Evolutionary conservation across 257 asterid species (phyloP), one percentile per base, ranked within the genome.

Genomic region (Knoxia roxburghii): DNA sequence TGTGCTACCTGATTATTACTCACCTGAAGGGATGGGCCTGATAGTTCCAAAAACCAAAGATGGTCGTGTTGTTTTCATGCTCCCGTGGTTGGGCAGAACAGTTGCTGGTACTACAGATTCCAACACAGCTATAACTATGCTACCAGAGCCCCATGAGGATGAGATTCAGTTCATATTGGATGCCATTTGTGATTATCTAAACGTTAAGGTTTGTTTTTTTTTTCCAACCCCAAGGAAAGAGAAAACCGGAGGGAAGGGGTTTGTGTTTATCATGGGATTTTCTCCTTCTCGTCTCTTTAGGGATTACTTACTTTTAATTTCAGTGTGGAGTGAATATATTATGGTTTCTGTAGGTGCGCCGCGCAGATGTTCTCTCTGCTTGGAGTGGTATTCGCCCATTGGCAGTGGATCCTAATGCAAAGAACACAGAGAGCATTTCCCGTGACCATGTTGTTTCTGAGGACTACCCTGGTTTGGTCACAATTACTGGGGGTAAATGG

Each of bases 311-410:
- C 37, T 21, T 2, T 56, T 67, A 30, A 21, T 61, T 75, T 29
- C 46, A 37, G 54, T 68, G 63, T 61, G 52, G 55, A 78, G 68
- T 71, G 64, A 78, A 24, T 61, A 26, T 76, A 65, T 61, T 41
- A 40, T 27, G 48, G 64, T 60, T 72, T 56, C 46, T 67, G 68
- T 81, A 94, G 99, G 99, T 94, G 24, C 84, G 97, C 13, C 95
- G 99, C 32, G 50, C 66, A 26, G 97, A 94, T 73, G 99, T 94
- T 62, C 86, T 90, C 71, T 94, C 99, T 18, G 99, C 99, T 51
- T 94, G 99, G 99, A 90, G 99, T 80, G 99, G 97, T 76, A 94
- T 94, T 67, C 87, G 99, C 52, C 96, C 99, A 63, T 76, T 94
- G 88, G 99, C 99, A 51, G 66, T 78, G 72, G 99, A 94, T 77